phyloP scores from a whole-genome alignment of 2,329 filamentous ascomycete genomes.

The Phyllosticta citribraziliensis region DNA sequence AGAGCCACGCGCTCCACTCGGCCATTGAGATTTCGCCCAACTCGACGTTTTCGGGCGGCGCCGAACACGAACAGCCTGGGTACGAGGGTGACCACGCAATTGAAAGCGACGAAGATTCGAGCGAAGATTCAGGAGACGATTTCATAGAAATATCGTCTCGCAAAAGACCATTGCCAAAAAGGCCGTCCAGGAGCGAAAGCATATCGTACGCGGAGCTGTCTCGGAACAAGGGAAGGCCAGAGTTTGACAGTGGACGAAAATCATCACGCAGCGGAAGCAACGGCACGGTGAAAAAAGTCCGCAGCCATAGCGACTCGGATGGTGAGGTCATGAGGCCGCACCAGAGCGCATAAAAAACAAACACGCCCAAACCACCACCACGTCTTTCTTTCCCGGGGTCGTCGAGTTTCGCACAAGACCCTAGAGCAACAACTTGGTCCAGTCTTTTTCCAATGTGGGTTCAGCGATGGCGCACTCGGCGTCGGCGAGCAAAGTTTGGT shows the following conservation, averaged over 20 bases:
- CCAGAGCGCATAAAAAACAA: not conserved
- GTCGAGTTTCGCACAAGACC: not conserved
- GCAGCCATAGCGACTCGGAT: slow-evolving; percentile 12
- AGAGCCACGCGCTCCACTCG: not conserved
- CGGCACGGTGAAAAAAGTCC: slow-evolving; percentile 41
- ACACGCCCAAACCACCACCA: not conserved
- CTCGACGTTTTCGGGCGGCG: not conserved
- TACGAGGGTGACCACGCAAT: slow-evolving; percentile 31
- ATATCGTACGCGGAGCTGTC: slow-evolving; percentile 29
- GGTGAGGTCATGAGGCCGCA: not conserved
- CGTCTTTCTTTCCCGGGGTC: not conserved
- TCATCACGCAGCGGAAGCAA: slow-evolving; percentile 39
- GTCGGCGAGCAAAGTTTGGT: not conserved
- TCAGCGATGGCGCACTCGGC: not conserved
- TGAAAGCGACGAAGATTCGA: slow-evolving; percentile 30
- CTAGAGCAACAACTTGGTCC: not conserved
- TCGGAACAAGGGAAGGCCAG: slow-evolving; percentile 18
- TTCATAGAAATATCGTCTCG: slow-evolving; percentile 23
- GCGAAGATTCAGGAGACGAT: slow-evolving; percentile 31
- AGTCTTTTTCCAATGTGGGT: not conserved
- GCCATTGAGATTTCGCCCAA: not conserved
- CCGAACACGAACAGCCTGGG: slow-evolving; percentile 22
- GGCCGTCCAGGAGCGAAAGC: slow-evolving; percentile 20
- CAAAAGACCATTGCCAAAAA: not conserved
- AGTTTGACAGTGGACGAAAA: slow-evolving; percentile 18